Conservation (phyloP, 306 rosid species). For the Cicer chorassanicum region DNA sequence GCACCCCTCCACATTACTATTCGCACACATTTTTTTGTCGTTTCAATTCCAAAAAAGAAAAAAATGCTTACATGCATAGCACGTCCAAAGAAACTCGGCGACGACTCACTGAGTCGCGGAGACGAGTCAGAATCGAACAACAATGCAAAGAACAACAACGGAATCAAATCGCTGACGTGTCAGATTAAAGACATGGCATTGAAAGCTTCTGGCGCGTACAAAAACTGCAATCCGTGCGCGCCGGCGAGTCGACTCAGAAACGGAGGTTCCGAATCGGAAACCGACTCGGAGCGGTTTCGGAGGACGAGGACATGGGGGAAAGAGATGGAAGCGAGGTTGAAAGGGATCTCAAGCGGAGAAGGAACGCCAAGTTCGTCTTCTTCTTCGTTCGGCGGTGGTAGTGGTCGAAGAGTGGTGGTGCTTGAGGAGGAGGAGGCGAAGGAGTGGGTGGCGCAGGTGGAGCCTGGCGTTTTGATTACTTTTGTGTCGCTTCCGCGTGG, state of each 20-base stretch:
- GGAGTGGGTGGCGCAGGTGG: slow-evolving; percentile 95
- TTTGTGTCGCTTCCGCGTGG: slow-evolving; percentile 81
- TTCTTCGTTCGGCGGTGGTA: slow-evolving; percentile 44
- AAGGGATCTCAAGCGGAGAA: slow-evolving; percentile 89
- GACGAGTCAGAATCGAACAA: slow-evolving; percentile 57
- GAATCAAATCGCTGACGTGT: slow-evolving; percentile 75
- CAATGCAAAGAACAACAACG: slow-evolving; percentile 45
- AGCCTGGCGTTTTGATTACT: slow-evolving; percentile 84
- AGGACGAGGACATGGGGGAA: slow-evolving; percentile 87
- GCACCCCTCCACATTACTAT: not conserved
- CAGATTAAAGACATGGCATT: slow-evolving; percentile 96
- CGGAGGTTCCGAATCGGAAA: slow-evolving; percentile 44
- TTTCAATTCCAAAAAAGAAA: not conserved
- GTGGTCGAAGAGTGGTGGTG: slow-evolving; percentile 57
- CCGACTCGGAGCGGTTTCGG: slow-evolving; percentile 63
- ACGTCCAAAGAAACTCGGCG: slow-evolving; percentile 87
- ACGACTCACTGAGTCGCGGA: slow-evolving; percentile 61
- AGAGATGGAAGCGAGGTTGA: slow-evolving; percentile 91
- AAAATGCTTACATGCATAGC: slow-evolving; percentile 94
- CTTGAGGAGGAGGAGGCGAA: slow-evolving; percentile 70
- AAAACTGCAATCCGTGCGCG: slow-evolving; percentile 69
- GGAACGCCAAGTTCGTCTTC: slow-evolving; percentile 68
- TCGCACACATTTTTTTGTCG: not conserved
- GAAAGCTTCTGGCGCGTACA: slow-evolving; percentile 90
- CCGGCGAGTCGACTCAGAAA: slow-evolving; percentile 54